A percentile compares a stretch with the other conserved stretches of the same genome.
Evolutionary conservation across 495 filamentous ascomycete species (phyloP).

Genomic region (Cetradonia linearis): DNA sequence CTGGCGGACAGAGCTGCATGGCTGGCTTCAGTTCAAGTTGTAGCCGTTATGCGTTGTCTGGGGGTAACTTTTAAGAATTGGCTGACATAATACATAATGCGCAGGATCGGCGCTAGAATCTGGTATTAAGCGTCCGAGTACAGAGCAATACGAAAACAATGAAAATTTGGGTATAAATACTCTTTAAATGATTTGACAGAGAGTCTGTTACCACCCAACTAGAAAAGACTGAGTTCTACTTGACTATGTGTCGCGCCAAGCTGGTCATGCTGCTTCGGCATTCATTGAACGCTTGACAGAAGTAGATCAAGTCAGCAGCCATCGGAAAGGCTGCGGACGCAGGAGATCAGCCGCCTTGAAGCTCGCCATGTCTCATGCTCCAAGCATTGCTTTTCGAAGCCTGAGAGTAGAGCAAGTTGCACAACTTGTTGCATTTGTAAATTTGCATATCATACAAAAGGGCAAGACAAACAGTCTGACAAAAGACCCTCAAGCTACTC

Average conservation of each 20-base stretch:
- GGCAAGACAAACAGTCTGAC: neutral
- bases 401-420: neutral
- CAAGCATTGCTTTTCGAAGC: too few species aligned
- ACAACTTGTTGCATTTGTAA: neutral
- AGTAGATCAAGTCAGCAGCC: neutral
- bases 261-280: neutral
- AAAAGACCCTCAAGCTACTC: conserved; percentile 1
- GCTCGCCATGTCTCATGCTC: neutral
- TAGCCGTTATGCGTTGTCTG: neutral
- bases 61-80: conserved; percentile 1
- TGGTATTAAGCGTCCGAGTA: neutral
- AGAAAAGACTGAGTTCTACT: neutral
- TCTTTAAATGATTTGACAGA: neutral
- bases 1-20: conserved; percentile 8
- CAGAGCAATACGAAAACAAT: neutral
- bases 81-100: conserved; percentile 6
- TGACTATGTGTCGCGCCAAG: neutral
- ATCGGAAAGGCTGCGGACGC: neutral
- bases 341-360: neutral
- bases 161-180: neutral
- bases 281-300: neutral
- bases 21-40: conserved; percentile 3
- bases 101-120: conserved; percentile 9
- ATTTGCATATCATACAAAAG: conserved; percentile 9
- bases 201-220: neutral